Evolutionary conservation across 805 yeast genomes (phyloP).

Genomic region (Myxozyma vanderwaltii): DNA sequence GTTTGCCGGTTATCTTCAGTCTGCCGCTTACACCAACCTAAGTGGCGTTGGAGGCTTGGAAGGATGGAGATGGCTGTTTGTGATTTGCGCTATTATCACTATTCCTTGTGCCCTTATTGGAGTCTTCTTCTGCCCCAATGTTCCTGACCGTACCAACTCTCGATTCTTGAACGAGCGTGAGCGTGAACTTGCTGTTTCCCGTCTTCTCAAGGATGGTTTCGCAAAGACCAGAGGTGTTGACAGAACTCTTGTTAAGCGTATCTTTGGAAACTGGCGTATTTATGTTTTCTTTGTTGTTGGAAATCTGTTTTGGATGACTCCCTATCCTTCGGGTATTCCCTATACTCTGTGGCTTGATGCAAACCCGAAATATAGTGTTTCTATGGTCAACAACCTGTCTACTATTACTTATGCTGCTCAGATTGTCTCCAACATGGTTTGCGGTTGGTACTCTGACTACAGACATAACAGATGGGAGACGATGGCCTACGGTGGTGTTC

Average conservation of each 20-base stretch:
- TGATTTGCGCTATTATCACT: conserved; percentile 63
- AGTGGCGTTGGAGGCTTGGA: conserved; percentile 55
- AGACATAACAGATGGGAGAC: conserved; percentile 32
- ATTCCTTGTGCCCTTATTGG: conserved; percentile 61
- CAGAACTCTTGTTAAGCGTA: conserved; percentile 17
- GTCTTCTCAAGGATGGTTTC: conserved; percentile 40
- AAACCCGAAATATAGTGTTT: conserved; percentile 2
- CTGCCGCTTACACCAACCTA: conserved; percentile 54
- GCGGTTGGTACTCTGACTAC: conserved; percentile 49
- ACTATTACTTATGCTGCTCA: conserved; percentile 63
- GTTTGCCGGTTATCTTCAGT: conserved; percentile 64
- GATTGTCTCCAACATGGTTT: conserved; percentile 45
- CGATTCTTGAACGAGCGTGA: conserved; percentile 59
- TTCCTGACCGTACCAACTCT: conserved; percentile 59
- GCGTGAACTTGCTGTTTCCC: conserved; percentile 52
- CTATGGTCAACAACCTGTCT: conserved; percentile 49
- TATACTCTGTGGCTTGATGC: conserved; percentile 25
- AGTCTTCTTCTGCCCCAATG: conserved; percentile 62
- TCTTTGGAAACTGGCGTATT: conserved; percentile 26
- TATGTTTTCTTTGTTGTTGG: conserved; percentile 24
- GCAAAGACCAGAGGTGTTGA: conserved; percentile 23
- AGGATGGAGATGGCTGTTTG: conserved; percentile 76
- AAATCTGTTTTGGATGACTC: conserved; percentile 31
- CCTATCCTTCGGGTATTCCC: conserved; percentile 24
- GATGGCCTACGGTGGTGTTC: conserved; percentile 17